These are phyloP conservation scores for Solidago caesia DNA, from an alignment of 129 eudicot genomes.

Conservation along the genomic window DNA sequence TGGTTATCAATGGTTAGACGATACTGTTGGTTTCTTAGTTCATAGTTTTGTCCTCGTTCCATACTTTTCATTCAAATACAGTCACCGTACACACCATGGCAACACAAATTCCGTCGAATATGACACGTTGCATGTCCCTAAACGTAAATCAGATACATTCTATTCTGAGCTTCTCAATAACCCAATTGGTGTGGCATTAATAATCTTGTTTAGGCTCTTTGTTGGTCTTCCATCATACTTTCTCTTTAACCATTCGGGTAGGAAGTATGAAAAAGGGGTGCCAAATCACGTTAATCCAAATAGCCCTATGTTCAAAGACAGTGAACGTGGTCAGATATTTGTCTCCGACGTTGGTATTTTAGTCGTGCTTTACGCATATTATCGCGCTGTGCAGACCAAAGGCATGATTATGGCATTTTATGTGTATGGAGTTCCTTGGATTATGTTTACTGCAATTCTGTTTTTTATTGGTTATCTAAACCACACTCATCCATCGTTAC, in stretches of 20 bases:
- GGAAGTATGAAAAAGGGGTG: slow-evolving; percentile 33
- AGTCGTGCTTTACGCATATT: slow-evolving; percentile 13
- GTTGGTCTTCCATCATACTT: slow-evolving; percentile 32
- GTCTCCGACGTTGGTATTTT: slow-evolving; percentile 31
- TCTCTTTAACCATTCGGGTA: slow-evolving; percentile 27
- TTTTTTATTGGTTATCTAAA: slow-evolving; percentile 25
- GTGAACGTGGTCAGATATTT: slow-evolving; percentile 32
- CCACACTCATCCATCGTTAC: slow-evolving; percentile 40
- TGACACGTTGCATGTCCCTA: slow-evolving; percentile 35
- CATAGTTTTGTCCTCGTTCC: slow-evolving; percentile 20
- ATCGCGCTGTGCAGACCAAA: slow-evolving; percentile 3
- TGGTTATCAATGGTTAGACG: slow-evolving; percentile 30
- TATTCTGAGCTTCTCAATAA: slow-evolving; percentile 30
- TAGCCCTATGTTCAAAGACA: slow-evolving; percentile 33
- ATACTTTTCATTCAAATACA: no score
- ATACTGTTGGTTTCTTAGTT: slow-evolving; percentile 34
- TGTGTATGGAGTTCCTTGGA: slow-evolving; percentile 34
- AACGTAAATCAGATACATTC: slow-evolving; percentile 18
- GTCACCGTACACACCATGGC: slow-evolving; percentile 32
- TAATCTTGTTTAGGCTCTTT: slow-evolving; percentile 24
- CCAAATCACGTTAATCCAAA: slow-evolving; percentile 31
- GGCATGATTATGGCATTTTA: slow-evolving; percentile 29
- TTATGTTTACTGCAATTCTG: slow-evolving; percentile 19
- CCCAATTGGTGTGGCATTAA: slow-evolving; percentile 30
- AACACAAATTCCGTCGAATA: slow-evolving; percentile 40